Conservation (phyloP, 2,329 filamentous ascomycete genomes). For the Coniochaeta sp. region DNA sequence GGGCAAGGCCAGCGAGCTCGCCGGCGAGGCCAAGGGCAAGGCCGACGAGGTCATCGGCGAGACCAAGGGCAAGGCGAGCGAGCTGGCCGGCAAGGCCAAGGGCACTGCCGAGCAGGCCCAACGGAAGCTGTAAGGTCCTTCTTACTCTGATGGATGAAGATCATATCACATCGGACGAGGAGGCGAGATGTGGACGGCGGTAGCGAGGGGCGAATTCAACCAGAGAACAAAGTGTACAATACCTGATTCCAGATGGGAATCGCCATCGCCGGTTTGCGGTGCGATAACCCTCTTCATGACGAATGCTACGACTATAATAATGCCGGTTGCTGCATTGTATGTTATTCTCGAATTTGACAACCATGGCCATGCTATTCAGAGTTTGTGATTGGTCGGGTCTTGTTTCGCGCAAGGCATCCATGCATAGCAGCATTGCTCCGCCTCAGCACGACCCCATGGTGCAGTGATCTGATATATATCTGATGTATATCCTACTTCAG, state of each 20-base stretch:
- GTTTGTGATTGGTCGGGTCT: not conserved
- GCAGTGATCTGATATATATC: too few species aligned
- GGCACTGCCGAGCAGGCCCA: conserved; percentile 32
- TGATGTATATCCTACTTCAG: too few species aligned
- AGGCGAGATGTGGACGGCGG: not conserved
- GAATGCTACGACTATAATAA: not conserved
- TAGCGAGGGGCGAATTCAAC: not conserved
- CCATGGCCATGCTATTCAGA: not conserved
- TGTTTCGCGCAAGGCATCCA: too few species aligned
- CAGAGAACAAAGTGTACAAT: not conserved
- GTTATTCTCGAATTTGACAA: not conserved
- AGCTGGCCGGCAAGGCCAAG: conserved; percentile 32
- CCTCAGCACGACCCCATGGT: too few species aligned
- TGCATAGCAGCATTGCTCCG: too few species aligned
- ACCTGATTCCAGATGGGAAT: not conserved
- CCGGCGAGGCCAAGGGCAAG: conserved; percentile 25
- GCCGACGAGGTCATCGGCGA: conserved; percentile 26
- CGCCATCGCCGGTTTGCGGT: not conserved
- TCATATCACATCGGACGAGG: not conserved
- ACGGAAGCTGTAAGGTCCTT: conserved; percentile 18
- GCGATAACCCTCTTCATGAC: not conserved
- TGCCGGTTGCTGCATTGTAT: not conserved
- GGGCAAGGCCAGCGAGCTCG: conserved; percentile 21
- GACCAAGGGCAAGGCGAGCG: conserved; percentile 24
- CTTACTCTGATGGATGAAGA: not conserved